phyloP scores from a whole-genome alignment of 2,329 filamentous ascomycete genomes.

The Cladosporium sp. region DNA sequence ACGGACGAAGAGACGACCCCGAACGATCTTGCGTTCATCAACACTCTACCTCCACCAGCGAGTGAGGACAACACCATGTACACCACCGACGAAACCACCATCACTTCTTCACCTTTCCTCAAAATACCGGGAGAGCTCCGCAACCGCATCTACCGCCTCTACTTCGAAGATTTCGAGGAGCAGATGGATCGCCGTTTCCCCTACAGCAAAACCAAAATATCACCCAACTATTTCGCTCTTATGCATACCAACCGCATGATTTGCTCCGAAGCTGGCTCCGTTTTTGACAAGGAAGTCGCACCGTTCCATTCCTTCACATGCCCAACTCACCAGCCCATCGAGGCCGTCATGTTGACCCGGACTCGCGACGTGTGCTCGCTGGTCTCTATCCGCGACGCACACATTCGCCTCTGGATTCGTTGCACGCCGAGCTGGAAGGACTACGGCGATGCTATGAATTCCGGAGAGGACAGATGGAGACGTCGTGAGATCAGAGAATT shows the following conservation, averaged over 20 bases:
- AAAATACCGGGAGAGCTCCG: constrained; percentile 2
- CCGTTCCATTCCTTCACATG: neutral
- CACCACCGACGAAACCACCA: neutral
- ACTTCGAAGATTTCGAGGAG: neutral
- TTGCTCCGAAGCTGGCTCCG: neutral
- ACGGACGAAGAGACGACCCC: neutral
- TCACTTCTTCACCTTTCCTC: neutral
- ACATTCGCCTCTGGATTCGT: neutral
- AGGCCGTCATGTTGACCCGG: neutral
- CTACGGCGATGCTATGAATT: neutral
- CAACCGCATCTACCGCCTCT: neutral
- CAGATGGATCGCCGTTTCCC: neutral
- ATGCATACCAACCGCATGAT: neutral
- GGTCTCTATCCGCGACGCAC: neutral
- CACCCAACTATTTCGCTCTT: neutral
- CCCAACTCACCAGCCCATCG: neutral
- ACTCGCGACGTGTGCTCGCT: neutral
- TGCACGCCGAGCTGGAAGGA: neutral
- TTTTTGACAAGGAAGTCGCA: neutral
- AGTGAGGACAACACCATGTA: neutral
- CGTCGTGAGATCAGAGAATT: neutral
- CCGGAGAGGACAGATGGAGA: neutral
- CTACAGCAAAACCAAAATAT: neutral
- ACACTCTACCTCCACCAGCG: neutral
- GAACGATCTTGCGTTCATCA: neutral